Evolutionary conservation across 2,329 filamentous ascomycete genomes (phyloP).

Genomic region (Tolypocladium album): DNA sequence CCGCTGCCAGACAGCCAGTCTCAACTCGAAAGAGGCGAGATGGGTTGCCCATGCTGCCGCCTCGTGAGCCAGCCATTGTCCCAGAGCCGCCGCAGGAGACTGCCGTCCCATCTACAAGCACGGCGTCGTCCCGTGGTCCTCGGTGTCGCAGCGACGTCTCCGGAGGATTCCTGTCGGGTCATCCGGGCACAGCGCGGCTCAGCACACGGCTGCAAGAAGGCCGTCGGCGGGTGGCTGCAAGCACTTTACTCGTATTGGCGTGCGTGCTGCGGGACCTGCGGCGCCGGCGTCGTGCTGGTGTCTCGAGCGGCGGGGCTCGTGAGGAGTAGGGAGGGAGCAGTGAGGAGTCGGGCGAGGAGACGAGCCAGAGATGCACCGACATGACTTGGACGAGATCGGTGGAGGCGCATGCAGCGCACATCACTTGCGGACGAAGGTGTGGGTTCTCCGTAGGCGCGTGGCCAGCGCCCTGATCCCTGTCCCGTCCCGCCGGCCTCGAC

Average conservation of each 20-base stretch:
- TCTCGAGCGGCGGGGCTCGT: background rate
- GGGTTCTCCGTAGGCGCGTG: too few relatives aligned
- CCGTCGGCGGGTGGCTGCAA: background rate
- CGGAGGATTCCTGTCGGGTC: background rate
- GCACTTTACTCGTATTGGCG: background rate
- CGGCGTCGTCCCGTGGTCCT: background rate
- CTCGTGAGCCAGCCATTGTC: too few relatives aligned
- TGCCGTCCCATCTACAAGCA: background rate
- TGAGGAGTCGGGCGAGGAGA: background rate
- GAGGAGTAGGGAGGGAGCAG: background rate
- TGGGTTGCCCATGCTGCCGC: too few relatives aligned
- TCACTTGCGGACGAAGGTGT: background rate
- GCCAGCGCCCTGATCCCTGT: background rate
- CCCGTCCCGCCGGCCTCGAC: background rate
- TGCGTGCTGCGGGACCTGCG: background rate
- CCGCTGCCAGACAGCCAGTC: background rate
- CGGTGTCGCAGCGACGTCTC: background rate
- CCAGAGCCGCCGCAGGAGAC: background rate
- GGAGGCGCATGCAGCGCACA: background rate
- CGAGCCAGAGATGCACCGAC: background rate
- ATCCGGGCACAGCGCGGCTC: background rate
- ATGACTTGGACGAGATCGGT: background rate
- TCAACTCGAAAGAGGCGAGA: background rate
- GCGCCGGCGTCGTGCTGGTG: background rate
- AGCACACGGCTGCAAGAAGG: background rate